Evolutionary conservation across 139 green algal species (phyloP), one percentile per base, ranked within the genome.

Genomic region (Gonium pectorale): DNA sequence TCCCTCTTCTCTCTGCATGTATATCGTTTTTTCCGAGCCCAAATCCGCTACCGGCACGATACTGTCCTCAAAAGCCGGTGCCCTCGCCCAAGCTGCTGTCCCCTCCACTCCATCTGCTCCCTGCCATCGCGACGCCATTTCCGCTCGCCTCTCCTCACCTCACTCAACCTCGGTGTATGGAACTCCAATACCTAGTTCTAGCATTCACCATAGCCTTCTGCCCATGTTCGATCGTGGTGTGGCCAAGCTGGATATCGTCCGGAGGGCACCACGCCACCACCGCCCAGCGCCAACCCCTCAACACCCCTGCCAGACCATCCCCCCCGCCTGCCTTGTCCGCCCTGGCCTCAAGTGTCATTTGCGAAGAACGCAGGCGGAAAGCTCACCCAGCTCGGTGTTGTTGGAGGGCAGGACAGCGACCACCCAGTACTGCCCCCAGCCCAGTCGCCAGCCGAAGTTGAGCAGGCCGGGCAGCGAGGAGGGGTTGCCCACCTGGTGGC

Each of bases 381-480:
- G 15, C 71, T 66, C 40, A 81, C 73, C 73, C 26, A 81, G 52
- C 0, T 24, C 19, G 27, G 54, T 43, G 54, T 81, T 54, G 26
- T 81, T 81, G 24, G 73, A 81, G 17, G 56, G 52, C 73, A 69
- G 54, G 8, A 81, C 73, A 22, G 73, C 73, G 26, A 81, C 73
- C 38, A 81, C 52, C 73, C 73, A 81, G 52, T 81, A 81, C 54
- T 69, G 73, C 0, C 73, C 73, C 73, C 73, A 81, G 54, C 73
- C 73, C 73, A 81, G 54, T 27, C 73, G 54, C 73, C 73, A 81
- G 56, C 40, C 40, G 46, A n/a, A 43, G 24, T 17, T 19, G 26
- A 81, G 54, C 73, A 81, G 73, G 35, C 19, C 35, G 31, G 38
- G 62, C 54, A 81, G 54, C 15, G 40, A 52, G 26, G 13, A 5